phyloP scores from a whole-genome alignment of 768 basidiomycete species.

The Boletus patriciae region DNA sequence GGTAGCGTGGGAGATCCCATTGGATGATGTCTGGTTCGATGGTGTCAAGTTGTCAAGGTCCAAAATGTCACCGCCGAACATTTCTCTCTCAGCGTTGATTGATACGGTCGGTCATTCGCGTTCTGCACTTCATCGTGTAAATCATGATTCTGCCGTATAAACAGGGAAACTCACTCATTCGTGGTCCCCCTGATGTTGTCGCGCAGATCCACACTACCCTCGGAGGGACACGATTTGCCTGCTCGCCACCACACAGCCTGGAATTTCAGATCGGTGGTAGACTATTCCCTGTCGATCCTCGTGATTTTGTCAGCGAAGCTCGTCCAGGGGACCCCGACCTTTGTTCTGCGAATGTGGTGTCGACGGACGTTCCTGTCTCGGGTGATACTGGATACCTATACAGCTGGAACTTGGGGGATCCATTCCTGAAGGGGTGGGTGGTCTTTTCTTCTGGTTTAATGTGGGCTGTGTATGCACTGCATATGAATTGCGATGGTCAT shows the following conservation, averaged over 20 bases:
- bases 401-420: slow-evolving; percentile 76
- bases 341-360: slow-evolving; percentile 56
- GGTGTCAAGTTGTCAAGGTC: slow-evolving; percentile 61
- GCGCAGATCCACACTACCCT: slow-evolving; percentile 43
- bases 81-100: slow-evolving; percentile 61
- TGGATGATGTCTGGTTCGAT: slow-evolving; percentile 74
- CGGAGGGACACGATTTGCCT: slow-evolving; percentile 51
- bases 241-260: slow-evolving; percentile 60
- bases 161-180: slow-evolving; percentile 75
- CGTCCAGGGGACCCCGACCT: slow-evolving; percentile 36
- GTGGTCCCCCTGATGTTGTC: slow-evolving; percentile 70
- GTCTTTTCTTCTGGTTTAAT: not conserved
- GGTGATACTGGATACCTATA: slow-evolving; percentile 59
- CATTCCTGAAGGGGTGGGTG: slow-evolving; percentile 71
- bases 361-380: slow-evolving; percentile 60
- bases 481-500: slow-evolving; percentile 1
- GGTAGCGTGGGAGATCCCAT: slow-evolving; percentile 67
- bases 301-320: slow-evolving; percentile 59
- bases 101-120: slow-evolving; percentile 54
- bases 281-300: slow-evolving; percentile 71
- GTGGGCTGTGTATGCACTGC: not conserved
- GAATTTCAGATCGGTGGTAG: slow-evolving; percentile 68
- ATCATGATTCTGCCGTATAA: not conserved
- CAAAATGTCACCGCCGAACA: slow-evolving; percentile 43
- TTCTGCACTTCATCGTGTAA: not conserved